These are phyloP conservation scores for Aspergillus puulaauensis DNA, from an alignment of 2,329 filamentous ascomycete genomes.

Conservation along the genomic window DNA sequence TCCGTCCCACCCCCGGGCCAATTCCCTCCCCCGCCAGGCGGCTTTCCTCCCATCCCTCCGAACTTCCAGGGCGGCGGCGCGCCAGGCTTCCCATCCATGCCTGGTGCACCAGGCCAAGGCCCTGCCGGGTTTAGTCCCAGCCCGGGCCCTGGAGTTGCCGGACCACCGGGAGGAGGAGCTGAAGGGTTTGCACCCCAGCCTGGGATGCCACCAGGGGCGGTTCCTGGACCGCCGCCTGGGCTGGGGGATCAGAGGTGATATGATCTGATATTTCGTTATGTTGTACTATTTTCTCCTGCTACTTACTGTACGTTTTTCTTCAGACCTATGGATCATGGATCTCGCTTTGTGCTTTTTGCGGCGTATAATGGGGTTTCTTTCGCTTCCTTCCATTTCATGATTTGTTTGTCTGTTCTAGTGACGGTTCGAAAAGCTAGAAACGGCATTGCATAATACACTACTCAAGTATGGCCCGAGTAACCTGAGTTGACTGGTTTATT, in stretches of 20 bases:
- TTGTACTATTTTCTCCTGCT: not conserved
- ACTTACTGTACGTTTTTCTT: not conserved
- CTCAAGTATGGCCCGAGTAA: not conserved
- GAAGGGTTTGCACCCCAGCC: slow-evolving; percentile 31
- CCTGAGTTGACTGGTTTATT: not conserved
- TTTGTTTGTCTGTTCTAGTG: not conserved
- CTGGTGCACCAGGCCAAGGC: slow-evolving; percentile 23
- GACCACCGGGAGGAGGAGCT: slow-evolving; percentile 30
- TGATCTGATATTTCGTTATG: not conserved
- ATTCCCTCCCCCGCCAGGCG: slow-evolving; percentile 26
- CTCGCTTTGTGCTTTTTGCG: slow-evolving; percentile 5
- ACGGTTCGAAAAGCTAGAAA: not conserved
- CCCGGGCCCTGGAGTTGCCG: slow-evolving; percentile 27
- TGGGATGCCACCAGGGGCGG: slow-evolving; percentile 20
- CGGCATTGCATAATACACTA: not conserved
- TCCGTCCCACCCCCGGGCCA: slow-evolving; percentile 14
- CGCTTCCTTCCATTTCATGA: not conserved
- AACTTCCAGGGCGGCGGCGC: slow-evolving; percentile 49
- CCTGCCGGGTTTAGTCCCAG: slow-evolving; percentile 23
- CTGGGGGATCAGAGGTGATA: slow-evolving; percentile 28
- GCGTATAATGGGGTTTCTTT: slow-evolving; percentile 18
- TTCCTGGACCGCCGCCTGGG: slow-evolving; percentile 27
- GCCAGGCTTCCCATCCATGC: slow-evolving; percentile 34
- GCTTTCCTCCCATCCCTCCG: slow-evolving; percentile 16
- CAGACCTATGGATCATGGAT: not conserved